Percentiles rank a stretch among this genome's conserved stretches.
Evolutionary conservation across 768 basidiomycete genomes (phyloP).

Genomic region (Termitomyces sp.): DNA sequence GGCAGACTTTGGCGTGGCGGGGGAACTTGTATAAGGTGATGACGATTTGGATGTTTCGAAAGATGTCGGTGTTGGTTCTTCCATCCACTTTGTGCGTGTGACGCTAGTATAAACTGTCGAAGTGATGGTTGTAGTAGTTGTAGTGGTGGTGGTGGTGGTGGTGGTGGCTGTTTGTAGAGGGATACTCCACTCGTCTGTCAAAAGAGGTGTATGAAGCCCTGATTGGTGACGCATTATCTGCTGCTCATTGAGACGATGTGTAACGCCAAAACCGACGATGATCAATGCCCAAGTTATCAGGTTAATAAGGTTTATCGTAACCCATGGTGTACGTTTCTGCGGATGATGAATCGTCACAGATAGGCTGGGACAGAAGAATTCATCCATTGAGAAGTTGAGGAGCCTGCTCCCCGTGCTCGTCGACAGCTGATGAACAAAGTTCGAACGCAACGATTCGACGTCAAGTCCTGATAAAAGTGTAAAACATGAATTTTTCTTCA

Average conservation of each 20-base stretch:
- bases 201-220: neutral
- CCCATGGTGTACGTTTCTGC: conserved; percentile 10
- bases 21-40: conserved; percentile 1
- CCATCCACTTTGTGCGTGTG: conserved; percentile 18
- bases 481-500: neutral
- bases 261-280: conserved; percentile 19
- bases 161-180: conserved; percentile 8
- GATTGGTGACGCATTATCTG: neutral
- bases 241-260: conserved; percentile 25
- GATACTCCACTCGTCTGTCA: neutral
- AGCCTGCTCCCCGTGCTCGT: conserved; percentile 38
- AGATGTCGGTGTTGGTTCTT: conserved; percentile 12
- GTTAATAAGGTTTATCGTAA: conserved; percentile 16
- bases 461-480: conserved; percentile 31
- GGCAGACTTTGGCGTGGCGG: conserved; percentile 2
- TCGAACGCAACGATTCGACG: conserved; percentile 43
- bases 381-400: conserved; percentile 51
- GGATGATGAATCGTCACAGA: conserved; percentile 30
- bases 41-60: conserved; percentile 12
- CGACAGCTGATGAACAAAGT: conserved; percentile 47
- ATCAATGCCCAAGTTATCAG: conserved; percentile 26
- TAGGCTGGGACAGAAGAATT: conserved; percentile 54
- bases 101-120: conserved; percentile 28
- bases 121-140: conserved; percentile 36
- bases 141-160: conserved; percentile 38